Percentiles rank a stretch among this genome's conserved stretches.
Conservation (phyloP, 1,284 basidiomycete genomes). For the Ustilago curta region DNA sequence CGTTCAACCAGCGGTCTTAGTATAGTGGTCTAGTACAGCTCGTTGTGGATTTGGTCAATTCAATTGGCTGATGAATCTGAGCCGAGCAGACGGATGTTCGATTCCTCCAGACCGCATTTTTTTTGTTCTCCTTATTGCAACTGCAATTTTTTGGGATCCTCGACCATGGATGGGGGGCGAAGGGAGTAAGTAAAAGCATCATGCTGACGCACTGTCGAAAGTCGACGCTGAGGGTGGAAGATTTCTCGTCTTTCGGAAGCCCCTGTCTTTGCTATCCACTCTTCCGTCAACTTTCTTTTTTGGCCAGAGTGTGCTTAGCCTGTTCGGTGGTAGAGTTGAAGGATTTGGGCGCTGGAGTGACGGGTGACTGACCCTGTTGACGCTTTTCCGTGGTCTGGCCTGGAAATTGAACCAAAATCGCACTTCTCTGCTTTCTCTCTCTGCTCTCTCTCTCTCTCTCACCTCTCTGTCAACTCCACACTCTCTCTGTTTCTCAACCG, state of each 20-base stretch:
- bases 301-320: constrained; percentile 1
- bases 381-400: constrained; percentile 26
- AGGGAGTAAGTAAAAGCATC: neutral
- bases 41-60: constrained; percentile 24
- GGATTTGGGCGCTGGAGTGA: neutral
- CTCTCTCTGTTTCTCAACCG: neutral
- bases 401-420: neutral
- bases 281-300: neutral
- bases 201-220: neutral
- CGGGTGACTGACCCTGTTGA: constrained; percentile 25
- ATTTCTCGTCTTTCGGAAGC: no score
- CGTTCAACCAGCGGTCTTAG: constrained; percentile 11
- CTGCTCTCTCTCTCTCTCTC: neutral
- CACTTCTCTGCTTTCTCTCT: neutral
- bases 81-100: constrained; percentile 49
- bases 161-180: no score
- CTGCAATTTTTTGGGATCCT: neutral
- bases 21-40: constrained; percentile 40
- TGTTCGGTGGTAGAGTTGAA: neutral
- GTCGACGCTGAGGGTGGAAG: no score
- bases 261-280: no score
- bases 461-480: constrained; percentile 6
- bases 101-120: constrained; percentile 32
- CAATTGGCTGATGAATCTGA: neutral
- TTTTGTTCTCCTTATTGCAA: constrained; percentile 10